Conservation (phyloP, 441 rosid genomes). For the Brassica hybrid region DNA sequence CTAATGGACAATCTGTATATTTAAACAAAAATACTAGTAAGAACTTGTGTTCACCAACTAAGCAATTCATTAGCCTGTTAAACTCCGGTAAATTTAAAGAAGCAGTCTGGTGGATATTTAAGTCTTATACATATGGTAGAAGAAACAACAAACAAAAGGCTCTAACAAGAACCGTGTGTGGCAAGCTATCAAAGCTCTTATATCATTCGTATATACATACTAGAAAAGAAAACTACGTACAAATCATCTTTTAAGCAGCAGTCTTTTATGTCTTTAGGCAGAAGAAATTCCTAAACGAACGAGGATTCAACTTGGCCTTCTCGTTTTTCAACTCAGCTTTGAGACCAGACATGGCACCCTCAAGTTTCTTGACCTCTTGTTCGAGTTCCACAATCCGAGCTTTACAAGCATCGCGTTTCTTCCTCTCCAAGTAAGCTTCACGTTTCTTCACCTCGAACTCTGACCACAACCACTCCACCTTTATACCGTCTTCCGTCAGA, state of each 20-base stretch:
- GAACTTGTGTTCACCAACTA: too few relatives aligned
- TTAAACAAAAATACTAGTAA: too few relatives aligned
- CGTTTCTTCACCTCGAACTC: background rate
- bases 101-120: too few relatives aligned
- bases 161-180: too few relatives aligned
- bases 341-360: background rate
- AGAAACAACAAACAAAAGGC: background rate
- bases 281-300: background rate
- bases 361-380: background rate
- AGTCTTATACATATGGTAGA: background rate
- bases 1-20: too few relatives aligned
- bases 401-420: conserved; percentile 13
- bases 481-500: background rate
- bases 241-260: background rate
- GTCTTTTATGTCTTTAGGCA: background rate
- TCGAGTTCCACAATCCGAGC: conserved; percentile 9
- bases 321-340: background rate
- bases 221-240: background rate
- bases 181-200: too few relatives aligned
- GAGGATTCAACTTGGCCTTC: background rate
- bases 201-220: background rate
- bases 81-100: too few relatives aligned
- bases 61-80: too few relatives aligned
- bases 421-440: background rate
- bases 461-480: background rate